Evolutionary conservation across 2,329 filamentous ascomycete genomes (phyloP).

Genomic region (Arthroderma sp.): DNA sequence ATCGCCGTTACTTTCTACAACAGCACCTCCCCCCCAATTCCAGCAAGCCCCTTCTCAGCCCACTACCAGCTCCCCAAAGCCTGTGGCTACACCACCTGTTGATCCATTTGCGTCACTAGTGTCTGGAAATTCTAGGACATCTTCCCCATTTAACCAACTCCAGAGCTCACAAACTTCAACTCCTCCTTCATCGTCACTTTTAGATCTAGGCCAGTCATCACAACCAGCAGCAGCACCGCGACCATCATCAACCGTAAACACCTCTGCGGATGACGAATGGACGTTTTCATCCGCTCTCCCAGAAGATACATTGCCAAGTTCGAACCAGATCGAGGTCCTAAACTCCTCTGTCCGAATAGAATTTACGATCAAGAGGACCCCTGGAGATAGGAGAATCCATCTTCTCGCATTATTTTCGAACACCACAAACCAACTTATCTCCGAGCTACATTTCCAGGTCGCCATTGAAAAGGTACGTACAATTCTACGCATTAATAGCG

Average conservation of each 20-base stretch:
- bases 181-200: slow-evolving; percentile 18
- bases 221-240: slow-evolving; percentile 9
- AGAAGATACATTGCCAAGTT: slow-evolving; percentile 41
- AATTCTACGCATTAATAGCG: neutral
- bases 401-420: slow-evolving; percentile 78
- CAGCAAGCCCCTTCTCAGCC: slow-evolving; percentile 19
- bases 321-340: slow-evolving; percentile 54
- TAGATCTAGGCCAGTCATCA: slow-evolving; percentile 18
- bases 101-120: slow-evolving; percentile 51
- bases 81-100: slow-evolving; percentile 27
- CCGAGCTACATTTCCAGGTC: slow-evolving; percentile 76
- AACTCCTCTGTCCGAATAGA: slow-evolving; percentile 59
- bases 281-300: slow-evolving; percentile 81
- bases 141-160: slow-evolving; percentile 24
- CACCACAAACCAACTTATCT: slow-evolving; percentile 54
- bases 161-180: slow-evolving; percentile 12
- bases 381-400: slow-evolving; percentile 45
- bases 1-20: slow-evolving; percentile 32
- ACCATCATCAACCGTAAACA: slow-evolving; percentile 22
- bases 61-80: slow-evolving; percentile 17
- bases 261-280: slow-evolving; percentile 70
- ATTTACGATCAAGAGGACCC: slow-evolving; percentile 53
- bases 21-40: slow-evolving; percentile 37
- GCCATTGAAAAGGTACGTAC: slow-evolving; percentile 74
- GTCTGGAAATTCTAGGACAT: slow-evolving; percentile 38